These are phyloP conservation scores for Fagus crenata DNA, from an alignment of 306 rosid species.

Conservation along the genomic window DNA sequence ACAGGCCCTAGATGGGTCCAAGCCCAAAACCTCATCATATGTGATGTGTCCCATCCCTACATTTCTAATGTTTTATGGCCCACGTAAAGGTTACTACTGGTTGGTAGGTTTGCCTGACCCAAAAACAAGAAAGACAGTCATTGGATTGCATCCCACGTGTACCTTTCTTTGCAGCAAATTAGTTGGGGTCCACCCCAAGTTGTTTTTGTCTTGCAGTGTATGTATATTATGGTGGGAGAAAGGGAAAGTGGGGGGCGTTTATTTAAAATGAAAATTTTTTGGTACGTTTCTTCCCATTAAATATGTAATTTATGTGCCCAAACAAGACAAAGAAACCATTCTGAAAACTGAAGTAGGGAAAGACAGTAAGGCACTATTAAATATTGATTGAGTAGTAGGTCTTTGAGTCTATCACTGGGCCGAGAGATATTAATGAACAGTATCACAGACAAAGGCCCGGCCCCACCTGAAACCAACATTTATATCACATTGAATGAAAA, in stretches of 20 bases:
- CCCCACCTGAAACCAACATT: slow-evolving; percentile 29
- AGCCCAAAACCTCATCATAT: slow-evolving; percentile 19
- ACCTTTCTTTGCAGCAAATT: not conserved
- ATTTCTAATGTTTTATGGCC: slow-evolving; percentile 20
- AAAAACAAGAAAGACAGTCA: too few species aligned
- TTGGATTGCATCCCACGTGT: not conserved
- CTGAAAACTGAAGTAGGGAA: slow-evolving; percentile 11
- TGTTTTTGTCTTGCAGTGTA: slow-evolving; percentile 20
- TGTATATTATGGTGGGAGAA: slow-evolving; percentile 5
- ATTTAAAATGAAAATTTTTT: slow-evolving; percentile 32
- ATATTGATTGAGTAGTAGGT: slow-evolving; percentile 9
- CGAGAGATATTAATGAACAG: slow-evolving; percentile 27
- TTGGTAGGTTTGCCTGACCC: not conserved
- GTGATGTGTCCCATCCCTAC: not conserved
- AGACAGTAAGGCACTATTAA: too few species aligned
- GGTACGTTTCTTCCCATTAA: slow-evolving; percentile 45
- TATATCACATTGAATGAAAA: slow-evolving; percentile 22
- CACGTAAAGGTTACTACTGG: not conserved
- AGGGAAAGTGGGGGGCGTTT: slow-evolving; percentile 18
- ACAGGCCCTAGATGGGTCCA: slow-evolving; percentile 6
- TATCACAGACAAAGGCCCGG: slow-evolving; percentile 24
- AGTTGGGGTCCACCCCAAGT: slow-evolving; percentile 31
- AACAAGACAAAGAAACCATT: slow-evolving; percentile 63
- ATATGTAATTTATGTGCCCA: slow-evolving; percentile 32
- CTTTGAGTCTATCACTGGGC: slow-evolving; percentile 12